These are phyloP conservation scores for Raffaelea deltoideospora DNA, from an alignment of 2,329 filamentous ascomycete genomes.

Conservation along the genomic window DNA sequence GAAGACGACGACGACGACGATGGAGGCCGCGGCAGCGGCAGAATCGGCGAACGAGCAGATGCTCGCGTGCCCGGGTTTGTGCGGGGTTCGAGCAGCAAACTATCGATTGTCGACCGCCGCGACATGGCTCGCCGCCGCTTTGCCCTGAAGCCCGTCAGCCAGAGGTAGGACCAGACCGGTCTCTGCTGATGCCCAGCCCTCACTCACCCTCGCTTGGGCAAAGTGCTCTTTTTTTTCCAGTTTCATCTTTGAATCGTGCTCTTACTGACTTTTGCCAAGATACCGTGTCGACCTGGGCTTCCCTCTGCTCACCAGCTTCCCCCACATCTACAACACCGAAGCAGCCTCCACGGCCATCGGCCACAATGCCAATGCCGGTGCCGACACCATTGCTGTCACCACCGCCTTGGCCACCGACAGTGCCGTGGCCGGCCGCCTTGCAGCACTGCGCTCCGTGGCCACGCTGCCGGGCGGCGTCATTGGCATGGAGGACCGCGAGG, in stretches of 20 bases:
- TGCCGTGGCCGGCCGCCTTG: constrained; percentile 53
- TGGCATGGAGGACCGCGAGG: constrained; percentile 66
- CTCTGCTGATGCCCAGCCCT: too few species aligned
- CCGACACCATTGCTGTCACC: constrained; percentile 29
- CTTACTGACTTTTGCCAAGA: constrained; percentile 14
- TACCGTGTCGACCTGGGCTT: constrained; percentile 46
- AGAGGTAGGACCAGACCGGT: too few species aligned
- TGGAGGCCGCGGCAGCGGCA: neutral
- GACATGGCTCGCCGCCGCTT: constrained; percentile 12
- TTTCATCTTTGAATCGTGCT: neutral
- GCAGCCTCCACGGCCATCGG: constrained; percentile 7
- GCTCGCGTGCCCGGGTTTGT: too few species aligned
- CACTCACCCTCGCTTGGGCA: too few species aligned
- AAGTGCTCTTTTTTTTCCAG: neutral
- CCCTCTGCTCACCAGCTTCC: constrained; percentile 73
- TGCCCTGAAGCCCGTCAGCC: constrained; percentile 15
- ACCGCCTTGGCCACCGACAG: constrained; percentile 61
- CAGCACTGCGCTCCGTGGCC: constrained; percentile 40
- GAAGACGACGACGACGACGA: constrained; percentile 7
- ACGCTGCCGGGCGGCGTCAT: constrained; percentile 34
- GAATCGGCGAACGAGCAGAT: too few species aligned
- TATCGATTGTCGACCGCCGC: too few species aligned
- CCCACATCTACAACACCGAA: constrained; percentile 48
- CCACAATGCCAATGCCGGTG: too few species aligned
- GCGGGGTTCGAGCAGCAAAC: too few species aligned